Evolutionary conservation across 345 rosid genomes (phyloP), one percentile per base, ranked within the genome.

Genomic region (Camelina hispida): DNA sequence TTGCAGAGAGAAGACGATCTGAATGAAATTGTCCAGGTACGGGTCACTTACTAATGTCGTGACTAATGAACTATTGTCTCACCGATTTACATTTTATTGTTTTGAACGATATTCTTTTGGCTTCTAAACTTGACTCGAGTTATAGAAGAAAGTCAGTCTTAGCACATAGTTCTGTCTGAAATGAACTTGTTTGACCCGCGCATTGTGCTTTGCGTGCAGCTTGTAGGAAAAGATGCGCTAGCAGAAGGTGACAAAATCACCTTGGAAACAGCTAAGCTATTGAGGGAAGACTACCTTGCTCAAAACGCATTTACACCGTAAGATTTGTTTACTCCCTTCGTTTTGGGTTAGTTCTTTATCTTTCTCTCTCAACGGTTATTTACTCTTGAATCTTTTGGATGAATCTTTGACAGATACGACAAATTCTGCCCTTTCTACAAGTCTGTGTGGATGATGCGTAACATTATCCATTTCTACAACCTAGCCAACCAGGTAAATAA

Each of bases 361-460:
- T 62, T 32, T 55, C 40, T 58, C 25, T 38, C 9, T 58, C 53
- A 9, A 44, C 3, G 1, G 60, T 53, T 35, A 44, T 54, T 61
- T 4, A 23, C 35, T 50, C 43, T 32, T 38, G 67, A 15, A 50
- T 50, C 11, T 51, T 76, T 52, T 78, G 46, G 58, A 32, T 78
- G 73, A 59, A 59, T 75, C 61, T 15, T 40, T 20, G 66, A 48
- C 86, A 91, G 99, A 73, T 96, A 96, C 58, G 99, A 93, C 81
- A 96, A 96, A 63, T 96, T 83, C 85, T 96, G 99, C 73, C 99
- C 99, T 44, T 96, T 96, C 84, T 96, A 93, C 95, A 96, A 96
- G 81, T 93, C 98, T 22, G 95, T 96, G 59, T 96, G 99, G 99
- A 89, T 96, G 99, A 96, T 96, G 99, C 99, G 98, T 79, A 96